These are phyloP conservation scores for Hydrangea macrophylla DNA, from an alignment of 148 eudicot genomes.

Conservation along the genomic window DNA sequence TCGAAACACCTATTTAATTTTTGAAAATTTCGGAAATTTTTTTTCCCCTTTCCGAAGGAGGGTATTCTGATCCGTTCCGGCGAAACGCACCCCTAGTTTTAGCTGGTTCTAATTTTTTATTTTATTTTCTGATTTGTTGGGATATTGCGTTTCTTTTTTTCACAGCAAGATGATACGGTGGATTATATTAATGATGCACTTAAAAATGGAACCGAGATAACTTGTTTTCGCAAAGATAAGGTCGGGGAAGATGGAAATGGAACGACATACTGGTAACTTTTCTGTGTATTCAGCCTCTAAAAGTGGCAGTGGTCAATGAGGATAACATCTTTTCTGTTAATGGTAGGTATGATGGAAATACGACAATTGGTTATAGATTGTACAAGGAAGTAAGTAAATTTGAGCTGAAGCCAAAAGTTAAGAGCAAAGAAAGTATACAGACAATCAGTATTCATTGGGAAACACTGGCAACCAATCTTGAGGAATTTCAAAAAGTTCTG, in stretches of 20 bases:
- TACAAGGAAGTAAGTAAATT: constrained; percentile 63
- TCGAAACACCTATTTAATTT: too few species aligned
- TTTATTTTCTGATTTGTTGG: constrained; percentile 3
- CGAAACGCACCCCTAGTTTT: neutral
- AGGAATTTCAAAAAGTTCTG: constrained; percentile 68
- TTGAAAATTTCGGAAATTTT: too few species aligned
- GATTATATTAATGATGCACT: constrained; percentile 53
- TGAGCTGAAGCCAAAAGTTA: constrained; percentile 31
- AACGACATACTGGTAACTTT: constrained; percentile 60
- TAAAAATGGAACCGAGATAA: constrained; percentile 49
- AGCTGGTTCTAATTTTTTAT: neutral
- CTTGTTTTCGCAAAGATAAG: constrained; percentile 60
- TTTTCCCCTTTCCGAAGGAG: too few species aligned
- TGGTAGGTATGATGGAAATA: constrained; percentile 79
- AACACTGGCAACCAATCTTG: constrained; percentile 87
- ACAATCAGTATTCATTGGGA: constrained; percentile 52
- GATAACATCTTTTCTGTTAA: constrained; percentile 11
- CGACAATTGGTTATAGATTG: constrained; percentile 64
- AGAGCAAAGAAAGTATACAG: constrained; percentile 28
- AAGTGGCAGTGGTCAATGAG: neutral
- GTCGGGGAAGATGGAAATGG: constrained; percentile 52
- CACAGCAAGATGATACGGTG: constrained; percentile 70
- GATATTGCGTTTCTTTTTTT: constrained; percentile 12
- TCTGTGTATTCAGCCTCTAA: neutral
- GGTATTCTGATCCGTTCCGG: too few species aligned